A percentile compares a stretch with the other conserved stretches of the same genome.
Evolutionary conservation across 2,329 filamentous ascomycete species (phyloP).

Genomic region (Metarhizium humberi): DNA sequence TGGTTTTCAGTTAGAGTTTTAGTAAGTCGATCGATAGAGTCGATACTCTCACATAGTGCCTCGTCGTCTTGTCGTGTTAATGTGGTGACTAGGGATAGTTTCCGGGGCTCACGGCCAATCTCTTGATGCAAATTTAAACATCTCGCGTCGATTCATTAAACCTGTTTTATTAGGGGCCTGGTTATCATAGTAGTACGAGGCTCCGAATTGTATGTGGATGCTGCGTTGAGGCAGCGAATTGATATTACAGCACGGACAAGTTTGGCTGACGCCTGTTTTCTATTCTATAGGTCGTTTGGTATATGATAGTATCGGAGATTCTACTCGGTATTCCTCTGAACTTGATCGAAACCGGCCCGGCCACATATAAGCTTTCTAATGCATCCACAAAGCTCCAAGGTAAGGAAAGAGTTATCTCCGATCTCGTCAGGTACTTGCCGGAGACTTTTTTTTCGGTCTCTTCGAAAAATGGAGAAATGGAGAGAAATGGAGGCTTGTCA

Average conservation of each 20-base stretch:
- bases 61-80: neutral
- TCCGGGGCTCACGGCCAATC: neutral
- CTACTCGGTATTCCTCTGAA: neutral
- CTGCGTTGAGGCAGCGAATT: neutral
- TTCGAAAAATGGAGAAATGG: neutral
- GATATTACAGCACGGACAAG: neutral
- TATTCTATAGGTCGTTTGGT: neutral
- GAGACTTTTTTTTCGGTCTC: neutral
- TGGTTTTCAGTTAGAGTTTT: neutral
- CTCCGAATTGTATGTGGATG: neutral
- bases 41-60: neutral
- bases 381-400: conserved; percentile 7
- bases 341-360: neutral
- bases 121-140: neutral
- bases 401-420: neutral
- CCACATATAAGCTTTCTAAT: neutral
- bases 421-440: neutral
- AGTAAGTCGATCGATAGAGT: neutral
- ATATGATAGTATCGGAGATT: neutral
- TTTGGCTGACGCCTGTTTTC: neutral
- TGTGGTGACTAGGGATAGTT: neutral
- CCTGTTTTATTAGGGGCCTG: neutral
- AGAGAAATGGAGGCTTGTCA: neutral
- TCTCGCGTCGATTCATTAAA: neutral
- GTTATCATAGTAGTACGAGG: neutral